A percentile compares a stretch with the other conserved stretches of the same genome.
Evolutionary conservation across 805 yeast species (phyloP).

Genomic region (Phaffomyces thermotolerans): DNA sequence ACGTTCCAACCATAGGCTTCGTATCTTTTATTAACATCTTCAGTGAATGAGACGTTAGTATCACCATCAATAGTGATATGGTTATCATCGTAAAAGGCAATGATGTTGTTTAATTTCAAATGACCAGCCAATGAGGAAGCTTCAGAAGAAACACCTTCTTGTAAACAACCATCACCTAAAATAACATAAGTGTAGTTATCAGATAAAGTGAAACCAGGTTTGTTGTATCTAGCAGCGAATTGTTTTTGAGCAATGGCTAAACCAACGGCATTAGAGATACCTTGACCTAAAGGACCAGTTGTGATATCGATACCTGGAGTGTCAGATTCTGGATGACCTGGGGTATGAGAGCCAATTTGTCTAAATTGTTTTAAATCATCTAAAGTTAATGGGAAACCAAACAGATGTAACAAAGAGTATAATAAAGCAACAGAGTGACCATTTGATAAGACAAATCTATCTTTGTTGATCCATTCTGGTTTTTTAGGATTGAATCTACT

Average conservation of each 20-base stretch:
- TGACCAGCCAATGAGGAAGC: constrained; percentile 95
- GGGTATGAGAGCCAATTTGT: constrained; percentile 84
- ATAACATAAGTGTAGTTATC: constrained; percentile 73
- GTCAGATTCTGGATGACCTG: constrained; percentile 96
- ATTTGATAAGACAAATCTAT: constrained; percentile 89
- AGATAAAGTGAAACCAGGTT: constrained; percentile 67
- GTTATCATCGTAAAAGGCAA: constrained; percentile 95
- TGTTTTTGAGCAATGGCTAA: constrained; percentile 91
- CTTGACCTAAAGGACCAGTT: constrained; percentile 99
- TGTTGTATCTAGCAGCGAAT: constrained; percentile 88
- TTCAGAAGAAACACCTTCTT: constrained; percentile 97
- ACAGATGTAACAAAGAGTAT: constrained; percentile 77
- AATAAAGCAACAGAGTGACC: constrained; percentile 94
- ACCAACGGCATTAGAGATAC: constrained; percentile 94
- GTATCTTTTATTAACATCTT: constrained; percentile 78
- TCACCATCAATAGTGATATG: constrained; percentile 94
- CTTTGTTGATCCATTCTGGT: constrained; percentile 92
- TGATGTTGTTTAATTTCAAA: constrained; percentile 84
- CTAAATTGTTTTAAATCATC: constrained; percentile 89
- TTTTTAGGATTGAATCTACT: constrained; percentile 85
- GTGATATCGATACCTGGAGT: constrained; percentile 94
- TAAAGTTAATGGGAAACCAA: constrained; percentile 72
- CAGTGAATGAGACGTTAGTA: constrained; percentile 86
- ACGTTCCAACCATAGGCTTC: constrained; percentile 95
- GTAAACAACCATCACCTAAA: constrained; percentile 96